These are phyloP conservation scores for Rhodamnia argentea DNA, from an alignment of 345 rosid genomes.

Conservation along the genomic window DNA sequence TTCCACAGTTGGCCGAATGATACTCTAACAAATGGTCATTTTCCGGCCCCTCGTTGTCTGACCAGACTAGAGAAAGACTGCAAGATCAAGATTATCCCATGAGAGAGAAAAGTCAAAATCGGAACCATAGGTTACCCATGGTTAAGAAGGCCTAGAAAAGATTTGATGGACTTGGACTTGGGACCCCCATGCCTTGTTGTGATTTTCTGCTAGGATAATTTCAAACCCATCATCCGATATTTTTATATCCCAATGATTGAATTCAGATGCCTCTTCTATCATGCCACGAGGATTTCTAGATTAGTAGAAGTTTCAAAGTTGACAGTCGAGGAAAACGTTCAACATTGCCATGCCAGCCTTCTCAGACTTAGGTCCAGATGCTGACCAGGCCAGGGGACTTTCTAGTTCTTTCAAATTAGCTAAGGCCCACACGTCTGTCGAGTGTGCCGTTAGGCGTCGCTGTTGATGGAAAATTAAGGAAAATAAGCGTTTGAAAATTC, in stretches of 20 bases:
- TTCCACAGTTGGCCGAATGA: neutral
- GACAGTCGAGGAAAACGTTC: neutral
- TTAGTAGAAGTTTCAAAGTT: neutral
- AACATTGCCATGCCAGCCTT: neutral
- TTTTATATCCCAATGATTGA: neutral
- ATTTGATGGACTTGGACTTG: neutral
- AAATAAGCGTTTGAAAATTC: neutral
- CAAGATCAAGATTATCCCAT: neutral
- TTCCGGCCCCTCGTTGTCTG: neutral
- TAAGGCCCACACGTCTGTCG: neutral
- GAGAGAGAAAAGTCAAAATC: neutral
- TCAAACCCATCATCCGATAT: neutral
- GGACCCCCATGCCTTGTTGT: neutral
- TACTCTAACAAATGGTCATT: neutral
- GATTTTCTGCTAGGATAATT: neutral
- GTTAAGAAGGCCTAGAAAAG: neutral
- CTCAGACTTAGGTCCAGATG: neutral
- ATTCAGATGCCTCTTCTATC: neutral
- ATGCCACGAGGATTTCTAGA: neutral
- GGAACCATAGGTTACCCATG: neutral
- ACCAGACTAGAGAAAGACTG: neutral
- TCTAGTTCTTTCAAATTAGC: neutral
- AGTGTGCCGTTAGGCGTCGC: neutral
- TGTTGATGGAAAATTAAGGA: neutral
- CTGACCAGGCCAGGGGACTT: neutral